Conservation (phyloP, 176 grass and related monocot species). For the Aegilops bicornis region DNA sequence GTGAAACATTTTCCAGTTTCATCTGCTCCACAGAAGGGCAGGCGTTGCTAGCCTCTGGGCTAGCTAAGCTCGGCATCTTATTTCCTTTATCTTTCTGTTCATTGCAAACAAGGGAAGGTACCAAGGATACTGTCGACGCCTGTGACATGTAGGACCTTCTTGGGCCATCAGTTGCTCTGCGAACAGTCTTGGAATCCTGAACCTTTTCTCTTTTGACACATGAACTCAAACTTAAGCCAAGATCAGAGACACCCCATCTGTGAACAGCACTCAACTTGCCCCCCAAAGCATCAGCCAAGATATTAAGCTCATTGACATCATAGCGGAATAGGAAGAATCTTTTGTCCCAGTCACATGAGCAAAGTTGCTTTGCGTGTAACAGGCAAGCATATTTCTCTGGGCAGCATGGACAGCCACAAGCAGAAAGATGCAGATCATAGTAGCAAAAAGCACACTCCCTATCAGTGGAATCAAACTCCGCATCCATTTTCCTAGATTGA, state of each 20-base stretch:
- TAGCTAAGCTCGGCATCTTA: conserved; percentile 15
- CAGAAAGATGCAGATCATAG: conserved; percentile 94
- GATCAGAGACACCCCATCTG: conserved; percentile 81
- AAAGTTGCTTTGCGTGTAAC: conserved; percentile 77
- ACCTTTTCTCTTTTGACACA: conserved; percentile 61
- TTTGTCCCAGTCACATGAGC: conserved; percentile 74
- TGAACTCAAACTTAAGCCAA: conserved; percentile 73
- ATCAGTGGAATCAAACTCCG: conserved; percentile 75
- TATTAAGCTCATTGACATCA: conserved; percentile 78
- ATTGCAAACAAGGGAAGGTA: conserved; percentile 9
- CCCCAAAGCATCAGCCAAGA: conserved; percentile 85
- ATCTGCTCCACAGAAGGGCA: conserved; percentile 33
- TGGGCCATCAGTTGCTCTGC: conserved; percentile 42
- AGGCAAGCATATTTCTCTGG: conserved; percentile 71
- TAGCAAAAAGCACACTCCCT: conserved; percentile 83
- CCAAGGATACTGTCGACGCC: conserved; percentile 44
- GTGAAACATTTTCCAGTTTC: conserved; percentile 30
- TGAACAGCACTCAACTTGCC: conserved; percentile 93
- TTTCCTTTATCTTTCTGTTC: conserved; percentile 44
- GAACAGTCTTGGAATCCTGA: conserved; percentile 53
- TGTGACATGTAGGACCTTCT: conserved; percentile 47
- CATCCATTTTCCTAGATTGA: conserved; percentile 79
- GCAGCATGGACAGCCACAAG: conserved; percentile 66
- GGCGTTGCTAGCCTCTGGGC: background rate
- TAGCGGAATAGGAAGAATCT: conserved; percentile 81